phyloP scores from a whole-genome alignment of 148 eudicot species.

The Vaccinium corymbosum region DNA sequence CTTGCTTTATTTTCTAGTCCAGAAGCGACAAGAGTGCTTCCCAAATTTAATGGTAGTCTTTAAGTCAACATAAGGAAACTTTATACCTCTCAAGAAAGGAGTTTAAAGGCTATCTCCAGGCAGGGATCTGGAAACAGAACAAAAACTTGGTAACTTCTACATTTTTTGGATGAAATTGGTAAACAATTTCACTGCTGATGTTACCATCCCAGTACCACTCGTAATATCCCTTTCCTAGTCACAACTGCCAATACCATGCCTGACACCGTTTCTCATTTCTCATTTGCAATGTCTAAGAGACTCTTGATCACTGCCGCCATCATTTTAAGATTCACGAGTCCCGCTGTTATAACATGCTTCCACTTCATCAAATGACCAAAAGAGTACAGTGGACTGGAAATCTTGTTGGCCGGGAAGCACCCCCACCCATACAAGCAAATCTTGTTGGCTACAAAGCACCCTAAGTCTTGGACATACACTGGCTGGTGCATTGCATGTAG shows the following conservation, averaged over 20 bases:
- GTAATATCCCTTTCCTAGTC: background rate
- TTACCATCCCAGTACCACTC: background rate
- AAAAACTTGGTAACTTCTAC: background rate
- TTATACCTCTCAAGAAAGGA: background rate
- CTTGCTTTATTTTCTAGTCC: background rate
- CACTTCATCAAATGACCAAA: background rate
- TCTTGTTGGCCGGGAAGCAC: background rate
- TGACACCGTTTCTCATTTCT: too few relatives aligned
- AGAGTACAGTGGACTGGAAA: background rate
- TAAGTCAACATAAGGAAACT: background rate
- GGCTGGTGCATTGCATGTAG: background rate
- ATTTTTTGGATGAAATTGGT: background rate
- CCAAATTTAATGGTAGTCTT: background rate
- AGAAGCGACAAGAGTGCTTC: background rate
- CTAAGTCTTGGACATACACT: background rate
- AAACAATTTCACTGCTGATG: background rate
- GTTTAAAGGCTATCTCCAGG: conserved; percentile 1
- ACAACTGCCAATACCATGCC: background rate
- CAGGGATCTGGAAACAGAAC: background rate
- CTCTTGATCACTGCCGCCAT: conserved; percentile 7
- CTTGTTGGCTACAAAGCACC: background rate
- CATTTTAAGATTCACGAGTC: background rate
- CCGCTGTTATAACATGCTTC: background rate
- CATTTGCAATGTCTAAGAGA: background rate
- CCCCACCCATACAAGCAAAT: background rate